Evolutionary conservation across 495 filamentous ascomycete genomes (phyloP), one percentile per base, ranked within the genome.

Genomic region (Penicillium atrosanguineum): DNA sequence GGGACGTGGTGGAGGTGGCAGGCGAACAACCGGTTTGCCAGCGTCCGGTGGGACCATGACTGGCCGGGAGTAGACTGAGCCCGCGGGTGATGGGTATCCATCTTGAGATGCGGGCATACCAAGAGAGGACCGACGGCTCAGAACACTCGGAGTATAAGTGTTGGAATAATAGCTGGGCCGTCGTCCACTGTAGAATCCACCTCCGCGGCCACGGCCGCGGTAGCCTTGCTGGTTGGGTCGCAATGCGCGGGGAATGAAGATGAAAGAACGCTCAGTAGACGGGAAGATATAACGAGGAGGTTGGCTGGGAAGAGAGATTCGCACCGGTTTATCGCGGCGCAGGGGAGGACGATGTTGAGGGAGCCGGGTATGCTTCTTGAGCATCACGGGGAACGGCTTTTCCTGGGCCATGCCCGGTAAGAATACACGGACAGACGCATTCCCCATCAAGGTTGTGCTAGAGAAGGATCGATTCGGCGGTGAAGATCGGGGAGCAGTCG

Each of bases 161-260:
- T 87, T 89, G 48, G 81, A 84, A 67, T 94, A 96, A 25, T 85
- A 83, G 68, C 89, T 92, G 4, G 87, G 83, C 47, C 88, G 91
- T 44, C 89, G 85, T 67, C 71, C 87, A 78, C 60, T 80, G 73
- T 61, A 86, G 54, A 89, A 87, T 46, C 87, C 82, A 26, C 86
- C 85, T 55, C 87, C 86, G 59, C 88, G 83, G 31, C 79, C 80
- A 25, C 85, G 75, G 23, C 83, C 79, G 44, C 90, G 86, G 53
- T 86, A 84, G 16, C 86, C 83, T 72, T 94, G 89, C 63, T 94
- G 90, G 67, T 95, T 96, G 38, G 95, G 95, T 60, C 94, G 82
- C 69, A 95, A 80, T 15, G 94, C 93, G 61, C 94, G 81, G 16
- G 94, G 94, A 51, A 99, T 99, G 71, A 99, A 99, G 59, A 97